Evolutionary conservation across 2,329 filamentous ascomycete species (phyloP).

Genomic region (Penicillium sp.): DNA sequence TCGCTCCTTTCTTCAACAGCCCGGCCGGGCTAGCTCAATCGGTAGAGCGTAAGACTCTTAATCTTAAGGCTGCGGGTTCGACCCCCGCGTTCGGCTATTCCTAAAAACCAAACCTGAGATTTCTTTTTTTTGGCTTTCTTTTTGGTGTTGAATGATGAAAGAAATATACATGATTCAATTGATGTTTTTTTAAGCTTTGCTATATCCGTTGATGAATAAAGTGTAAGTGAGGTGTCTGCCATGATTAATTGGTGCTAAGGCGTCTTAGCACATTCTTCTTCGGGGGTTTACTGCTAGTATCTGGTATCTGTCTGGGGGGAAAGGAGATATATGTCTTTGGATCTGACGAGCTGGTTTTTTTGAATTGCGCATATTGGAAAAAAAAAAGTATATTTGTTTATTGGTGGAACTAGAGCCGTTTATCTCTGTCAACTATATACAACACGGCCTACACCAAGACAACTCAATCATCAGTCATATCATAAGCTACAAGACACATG

Average conservation of each 20-base stretch:
- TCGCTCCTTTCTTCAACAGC: neutral
- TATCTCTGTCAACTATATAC: neutral
- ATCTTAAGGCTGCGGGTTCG: conserved; percentile 46
- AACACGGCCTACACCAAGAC: neutral
- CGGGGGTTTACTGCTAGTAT: neutral
- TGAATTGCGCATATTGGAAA: neutral
- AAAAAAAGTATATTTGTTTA: neutral
- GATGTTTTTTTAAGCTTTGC: neutral
- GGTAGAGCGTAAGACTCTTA: conserved; percentile 52
- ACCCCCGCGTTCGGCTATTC: conserved; percentile 43
- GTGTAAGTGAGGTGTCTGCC: neutral
- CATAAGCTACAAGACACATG: neutral
- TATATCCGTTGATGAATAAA: no score
- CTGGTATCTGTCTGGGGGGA: no score
- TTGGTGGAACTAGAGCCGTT: neutral
- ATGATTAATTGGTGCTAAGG: neutral
- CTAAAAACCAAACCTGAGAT: conserved; percentile 24
- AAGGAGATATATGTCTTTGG: neutral
- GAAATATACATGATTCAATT: neutral
- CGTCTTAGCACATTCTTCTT: no score
- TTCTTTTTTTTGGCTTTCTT: conserved; percentile 5
- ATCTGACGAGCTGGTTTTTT: no score
- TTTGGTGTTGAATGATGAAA: no score
- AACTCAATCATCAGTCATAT: conserved; percentile 5
- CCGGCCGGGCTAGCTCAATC: conserved; percentile 50